Evolutionary conservation across 257 asterid genomes (phyloP), one percentile per base, ranked within the genome.

Genomic region (Scutellaria baicalensis): DNA sequence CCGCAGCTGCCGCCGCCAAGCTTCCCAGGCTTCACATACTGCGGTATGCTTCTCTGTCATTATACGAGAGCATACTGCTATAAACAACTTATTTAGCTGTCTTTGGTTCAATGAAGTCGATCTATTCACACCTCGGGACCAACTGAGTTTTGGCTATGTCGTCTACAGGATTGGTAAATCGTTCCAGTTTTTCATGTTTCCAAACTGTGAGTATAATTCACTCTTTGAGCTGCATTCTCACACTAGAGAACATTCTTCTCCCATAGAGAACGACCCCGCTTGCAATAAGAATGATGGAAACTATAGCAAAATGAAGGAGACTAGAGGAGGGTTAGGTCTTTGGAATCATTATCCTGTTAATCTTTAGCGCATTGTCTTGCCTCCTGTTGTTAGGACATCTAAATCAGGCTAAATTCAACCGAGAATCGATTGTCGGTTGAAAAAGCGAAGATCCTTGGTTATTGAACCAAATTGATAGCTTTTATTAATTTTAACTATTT

Each of bases 41-140:
- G n/a, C n/a, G n/a, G n/a, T n/a, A n/a, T n/a, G n/a, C n/a, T n/a
- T n/a, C n/a, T n/a, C 97, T 2, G 71, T 91, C 78, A 94, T 94
- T 80, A 80, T 94, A 35, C 91, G 99, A 1, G 97, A 94, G 67
- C 97, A 94, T 48, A 88, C 97, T 9, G 80, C 89, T 1, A 31
- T 89, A 69, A 93, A 81, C 66, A 89, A 93, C 68, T 84, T 93
- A 71, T 89, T 92, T 64, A 91, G 97, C 77, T 93, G n/a, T 87
- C 81, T 93, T 68, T 93, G 99, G 99, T 94, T 90, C 89, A 91
- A 94, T 8, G 99, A 94, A 84, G 99, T 94, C 54, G 78, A 94
- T 78, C 95, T 91, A 69, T 83, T 91, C 56, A 94, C 97, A 6
- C 99, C 99, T 1, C 84, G 99, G 78, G 99, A 93, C 76, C 99